Evolutionary conservation across 208 protist genomes (phyloP), one percentile per base, ranked within the genome.

Genomic region (Kentomonas sorsogonicus): DNA sequence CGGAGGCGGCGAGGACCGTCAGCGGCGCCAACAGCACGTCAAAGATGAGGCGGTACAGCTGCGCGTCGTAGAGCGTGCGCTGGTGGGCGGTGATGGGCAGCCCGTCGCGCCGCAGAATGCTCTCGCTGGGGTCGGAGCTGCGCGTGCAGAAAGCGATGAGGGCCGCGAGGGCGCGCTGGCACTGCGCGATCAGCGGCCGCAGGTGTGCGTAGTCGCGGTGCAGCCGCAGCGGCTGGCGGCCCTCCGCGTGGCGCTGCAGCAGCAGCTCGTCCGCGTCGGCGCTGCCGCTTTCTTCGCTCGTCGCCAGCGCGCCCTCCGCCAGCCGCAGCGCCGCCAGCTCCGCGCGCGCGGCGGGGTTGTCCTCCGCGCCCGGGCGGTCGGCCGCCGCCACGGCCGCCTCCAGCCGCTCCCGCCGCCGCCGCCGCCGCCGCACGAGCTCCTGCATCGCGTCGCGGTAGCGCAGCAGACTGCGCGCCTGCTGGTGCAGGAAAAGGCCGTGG

Each of bases 21-120:
- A 91, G 83, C 2, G 79, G 86, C 0, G 83, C 68, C 30, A 81
- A 41, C n/a, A 89, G 62, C 2, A 93, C 74, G 23, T 89, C 82
- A 45, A 93, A 75, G 53, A 90, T 25, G 29, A 93, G 75, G 2
- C 69, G 76, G 56, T 89, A 74, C 11, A 91, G 67, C 7, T 69
- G 58, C 25, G 80, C 50, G 25, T 93, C 77, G 60, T 83, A 81
- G 31, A 93, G 73, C 67, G 87, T 80, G 7, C 72, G 50, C 70
- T 94, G 87, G 34, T 83, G 64, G 11, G 70, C 53, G 22, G 16
- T 33, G 63, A 80, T 79, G 15, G 82, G 79, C 27, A 89, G 63
- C 5, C 77, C 71, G 20, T 88, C 77, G 22, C 63, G 63, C 3
- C 43, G 59, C 46, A 94, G 58, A 34, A 76, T 69, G n/a, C n/a